phyloP scores from a whole-genome alignment of 352 stramenopile species.

The Globisporangium radiosum region DNA sequence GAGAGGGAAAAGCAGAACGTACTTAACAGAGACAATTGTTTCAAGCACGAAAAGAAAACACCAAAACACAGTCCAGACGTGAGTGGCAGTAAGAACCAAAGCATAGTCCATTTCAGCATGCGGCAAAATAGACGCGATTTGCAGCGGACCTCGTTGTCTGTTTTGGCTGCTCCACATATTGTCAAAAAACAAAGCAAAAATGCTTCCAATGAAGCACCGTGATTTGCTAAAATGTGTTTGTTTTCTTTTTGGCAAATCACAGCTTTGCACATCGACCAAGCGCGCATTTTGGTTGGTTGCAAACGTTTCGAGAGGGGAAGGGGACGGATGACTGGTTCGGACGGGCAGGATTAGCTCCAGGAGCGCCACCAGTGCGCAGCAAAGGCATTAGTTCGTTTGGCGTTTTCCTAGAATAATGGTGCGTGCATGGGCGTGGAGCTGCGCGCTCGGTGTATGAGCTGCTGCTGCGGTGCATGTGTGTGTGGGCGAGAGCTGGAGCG shows the following conservation, averaged over 20 bases:
- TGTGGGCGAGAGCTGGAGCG: neutral
- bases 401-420: constrained; percentile 85
- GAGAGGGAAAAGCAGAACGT: neutral
- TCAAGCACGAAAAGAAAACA: too few relatives aligned
- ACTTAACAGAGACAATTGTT: neutral
- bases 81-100: too few relatives aligned
- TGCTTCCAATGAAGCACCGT: neutral
- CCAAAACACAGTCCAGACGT: too few relatives aligned
- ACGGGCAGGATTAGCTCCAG: constrained; percentile 26
- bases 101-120: neutral
- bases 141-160: neutral
- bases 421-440: constrained; percentile 11
- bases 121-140: neutral
- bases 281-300: constrained; percentile 30
- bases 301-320: constrained; percentile 16
- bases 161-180: neutral
- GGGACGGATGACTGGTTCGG: constrained; percentile 75
- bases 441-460: neutral
- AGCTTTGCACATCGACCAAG: neutral
- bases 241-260: constrained; percentile 31
- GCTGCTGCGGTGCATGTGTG: neutral
- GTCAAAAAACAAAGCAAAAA: neutral
- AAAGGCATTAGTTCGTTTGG: constrained; percentile 76
- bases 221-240: constrained; percentile 6
- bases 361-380: constrained; percentile 6